Conservation (phyloP, 164 flowering plant genomes). For the Houttuynia cordata region DNA sequence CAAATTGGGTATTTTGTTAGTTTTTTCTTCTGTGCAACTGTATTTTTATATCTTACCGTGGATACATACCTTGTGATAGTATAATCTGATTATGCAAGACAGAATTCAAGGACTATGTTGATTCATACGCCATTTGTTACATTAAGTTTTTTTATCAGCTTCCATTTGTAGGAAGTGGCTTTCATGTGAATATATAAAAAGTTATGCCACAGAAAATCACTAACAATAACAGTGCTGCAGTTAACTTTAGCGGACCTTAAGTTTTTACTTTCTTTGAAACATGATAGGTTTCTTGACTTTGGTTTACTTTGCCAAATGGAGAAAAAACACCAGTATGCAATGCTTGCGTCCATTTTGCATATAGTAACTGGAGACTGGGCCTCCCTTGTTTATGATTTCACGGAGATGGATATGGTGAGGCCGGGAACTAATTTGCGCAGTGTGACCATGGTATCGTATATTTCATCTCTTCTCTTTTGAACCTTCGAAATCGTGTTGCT, state of each 20-base stretch:
- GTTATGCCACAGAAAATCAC: no score
- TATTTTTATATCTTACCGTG: no score
- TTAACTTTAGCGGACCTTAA: no score
- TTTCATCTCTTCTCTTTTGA: slow-evolving; percentile 4
- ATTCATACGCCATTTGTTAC: no score
- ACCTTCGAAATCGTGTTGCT: neutral
- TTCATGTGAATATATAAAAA: no score
- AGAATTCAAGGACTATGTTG: no score
- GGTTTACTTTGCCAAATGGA: slow-evolving; percentile 93
- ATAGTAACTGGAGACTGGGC: slow-evolving; percentile 94
- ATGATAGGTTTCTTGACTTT: slow-evolving; percentile 83
- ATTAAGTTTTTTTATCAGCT: no score
- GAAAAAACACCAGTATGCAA: slow-evolving; percentile 81
- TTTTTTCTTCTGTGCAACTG: neutral
- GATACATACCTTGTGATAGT: no score
- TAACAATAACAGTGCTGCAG: no score
- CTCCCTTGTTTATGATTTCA: slow-evolving; percentile 61
- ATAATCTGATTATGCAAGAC: no score
- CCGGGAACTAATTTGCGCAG: slow-evolving; percentile 62
- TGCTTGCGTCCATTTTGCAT: slow-evolving; percentile 88
- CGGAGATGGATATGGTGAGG: slow-evolving; percentile 79
- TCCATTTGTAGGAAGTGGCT: no score
- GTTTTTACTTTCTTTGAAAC: neutral
- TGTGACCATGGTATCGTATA: slow-evolving; percentile 60
- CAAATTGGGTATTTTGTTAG: slow-evolving; percentile 54